Conservation (phyloP, 805 yeast genomes). For the Ogataea corticis region DNA sequence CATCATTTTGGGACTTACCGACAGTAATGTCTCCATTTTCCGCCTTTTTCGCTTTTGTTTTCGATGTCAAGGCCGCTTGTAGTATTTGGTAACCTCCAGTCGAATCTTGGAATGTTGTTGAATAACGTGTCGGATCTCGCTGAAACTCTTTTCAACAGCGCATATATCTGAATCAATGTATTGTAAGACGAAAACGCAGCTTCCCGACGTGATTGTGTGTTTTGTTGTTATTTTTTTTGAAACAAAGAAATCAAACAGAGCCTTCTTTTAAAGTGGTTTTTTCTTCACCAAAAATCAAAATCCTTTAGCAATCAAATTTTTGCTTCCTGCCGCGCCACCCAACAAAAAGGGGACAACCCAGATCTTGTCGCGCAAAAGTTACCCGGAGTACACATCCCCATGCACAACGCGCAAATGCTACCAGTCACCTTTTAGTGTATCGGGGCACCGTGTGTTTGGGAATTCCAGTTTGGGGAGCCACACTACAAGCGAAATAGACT, state of each 20-base stretch:
- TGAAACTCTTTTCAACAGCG: not conserved
- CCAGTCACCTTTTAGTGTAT: too few relatives aligned
- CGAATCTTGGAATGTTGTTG: not conserved
- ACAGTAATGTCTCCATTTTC: slow-evolving; percentile 23
- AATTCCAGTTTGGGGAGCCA: too few relatives aligned
- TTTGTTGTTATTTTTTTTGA: not conserved
- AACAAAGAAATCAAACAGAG: not conserved
- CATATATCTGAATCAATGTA: too few relatives aligned
- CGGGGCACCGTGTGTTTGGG: not conserved
- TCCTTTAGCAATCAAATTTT: slow-evolving; percentile 6
- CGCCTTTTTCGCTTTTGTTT: not conserved
- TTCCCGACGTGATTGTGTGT: too few relatives aligned
- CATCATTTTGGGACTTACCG: slow-evolving; percentile 18
- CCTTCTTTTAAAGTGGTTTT: not conserved
- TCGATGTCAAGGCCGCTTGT: not conserved
- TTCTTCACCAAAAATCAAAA: not conserved
- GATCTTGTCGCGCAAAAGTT: not conserved
- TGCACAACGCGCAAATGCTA: too few relatives aligned
- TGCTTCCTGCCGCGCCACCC: slow-evolving; percentile 10
- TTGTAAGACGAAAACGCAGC: too few relatives aligned
- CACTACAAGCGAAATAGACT: too few relatives aligned
- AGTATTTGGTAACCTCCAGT: not conserved
- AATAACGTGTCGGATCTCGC: not conserved
- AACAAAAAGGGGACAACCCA: slow-evolving; percentile 5
- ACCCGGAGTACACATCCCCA: not conserved